Conservation (phyloP, 2,329 filamentous ascomycete species). For the Teratosphaeria pseudoeucalypti region DNA sequence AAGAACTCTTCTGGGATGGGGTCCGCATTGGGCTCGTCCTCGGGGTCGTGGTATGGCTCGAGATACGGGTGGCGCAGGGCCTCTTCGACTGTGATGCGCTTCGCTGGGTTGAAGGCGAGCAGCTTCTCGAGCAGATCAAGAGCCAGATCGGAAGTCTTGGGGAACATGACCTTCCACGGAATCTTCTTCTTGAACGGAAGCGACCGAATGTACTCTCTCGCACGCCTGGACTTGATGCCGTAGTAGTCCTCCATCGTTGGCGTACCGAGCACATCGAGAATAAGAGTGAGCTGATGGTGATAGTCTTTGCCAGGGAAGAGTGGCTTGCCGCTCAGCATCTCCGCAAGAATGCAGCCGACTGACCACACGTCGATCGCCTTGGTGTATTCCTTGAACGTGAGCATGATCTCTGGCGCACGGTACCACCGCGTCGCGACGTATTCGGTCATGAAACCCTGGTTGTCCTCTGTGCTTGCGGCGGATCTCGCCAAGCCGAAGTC, state of each 20-base stretch:
- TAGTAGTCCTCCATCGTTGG: constrained; percentile 99
- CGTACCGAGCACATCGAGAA: constrained; percentile 92
- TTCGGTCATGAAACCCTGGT: constrained; percentile 99
- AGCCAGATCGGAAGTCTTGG: constrained; percentile 95
- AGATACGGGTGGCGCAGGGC: constrained; percentile 95
- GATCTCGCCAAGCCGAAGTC: constrained; percentile 91
- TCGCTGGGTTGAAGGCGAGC: constrained; percentile 94
- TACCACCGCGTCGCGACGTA: constrained; percentile 99
- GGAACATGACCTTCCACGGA: constrained; percentile 91
- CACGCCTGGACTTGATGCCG: constrained; percentile 95
- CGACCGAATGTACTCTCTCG: constrained; percentile 94
- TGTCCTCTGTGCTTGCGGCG: constrained; percentile 93
- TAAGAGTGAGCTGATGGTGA: constrained; percentile 94
- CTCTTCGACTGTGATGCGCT: constrained; percentile 96
- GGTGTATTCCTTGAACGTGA: constrained; percentile 99
- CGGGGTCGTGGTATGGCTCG: constrained; percentile 96
- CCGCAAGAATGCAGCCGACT: constrained; percentile 92
- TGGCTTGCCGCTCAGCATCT: constrained; percentile 98
- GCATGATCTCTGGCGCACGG: constrained; percentile 97
- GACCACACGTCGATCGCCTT: constrained; percentile 99
- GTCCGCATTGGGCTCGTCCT: constrained; percentile 92
- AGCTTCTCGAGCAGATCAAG: constrained; percentile 91
- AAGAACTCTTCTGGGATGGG: constrained; percentile 99
- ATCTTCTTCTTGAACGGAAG: constrained; percentile 99
- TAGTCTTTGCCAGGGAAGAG: constrained; percentile 98